Conservation (phyloP, 805 yeast species). For the Tetrapisispora pingtungensis region DNA sequence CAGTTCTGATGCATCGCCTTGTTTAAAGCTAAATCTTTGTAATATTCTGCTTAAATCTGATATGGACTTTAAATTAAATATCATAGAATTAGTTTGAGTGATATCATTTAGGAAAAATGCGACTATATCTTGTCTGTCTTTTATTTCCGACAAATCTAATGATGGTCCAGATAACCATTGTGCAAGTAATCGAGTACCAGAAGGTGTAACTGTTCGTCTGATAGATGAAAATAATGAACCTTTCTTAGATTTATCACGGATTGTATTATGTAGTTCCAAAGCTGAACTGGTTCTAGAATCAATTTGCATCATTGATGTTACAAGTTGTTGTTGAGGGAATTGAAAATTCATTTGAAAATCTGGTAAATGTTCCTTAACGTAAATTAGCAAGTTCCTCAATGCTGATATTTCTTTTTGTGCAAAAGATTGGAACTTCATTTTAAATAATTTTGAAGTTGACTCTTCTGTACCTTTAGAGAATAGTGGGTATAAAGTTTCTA, state of each 20-base stretch:
- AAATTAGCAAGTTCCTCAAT: conserved; percentile 52
- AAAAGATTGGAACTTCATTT: conserved; percentile 22
- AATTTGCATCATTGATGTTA: conserved; percentile 53
- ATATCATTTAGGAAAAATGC: conserved; percentile 31
- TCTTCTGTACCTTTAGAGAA: conserved; percentile 27
- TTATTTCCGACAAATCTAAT: conserved; percentile 45
- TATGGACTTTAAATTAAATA: conserved; percentile 34
- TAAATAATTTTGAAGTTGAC: conserved; percentile 20
- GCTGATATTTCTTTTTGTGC: conserved; percentile 46
- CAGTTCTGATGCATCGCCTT: conserved; percentile 37
- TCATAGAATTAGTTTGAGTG: conserved; percentile 25
- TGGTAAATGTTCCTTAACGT: conserved; percentile 66
- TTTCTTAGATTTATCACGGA: conserved; percentile 43
- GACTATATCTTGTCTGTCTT: conserved; percentile 45
- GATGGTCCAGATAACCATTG: conserved; percentile 82
- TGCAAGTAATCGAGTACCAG: conserved; percentile 71
- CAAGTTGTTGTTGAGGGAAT: conserved; percentile 50
- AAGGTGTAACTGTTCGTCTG: conserved; percentile 63
- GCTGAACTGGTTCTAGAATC: conserved; percentile 74
- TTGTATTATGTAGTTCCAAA: conserved; percentile 55
- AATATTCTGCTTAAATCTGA: conserved; percentile 53
- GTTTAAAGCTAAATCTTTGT: conserved; percentile 44
- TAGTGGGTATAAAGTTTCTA: conserved; percentile 31
- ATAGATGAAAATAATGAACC: conserved; percentile 69
- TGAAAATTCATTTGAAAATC: conserved; percentile 52